These are phyloP conservation scores for Acanthamoeba healyi DNA, from an alignment of 208 protist genomes.

Conservation along the genomic window DNA sequence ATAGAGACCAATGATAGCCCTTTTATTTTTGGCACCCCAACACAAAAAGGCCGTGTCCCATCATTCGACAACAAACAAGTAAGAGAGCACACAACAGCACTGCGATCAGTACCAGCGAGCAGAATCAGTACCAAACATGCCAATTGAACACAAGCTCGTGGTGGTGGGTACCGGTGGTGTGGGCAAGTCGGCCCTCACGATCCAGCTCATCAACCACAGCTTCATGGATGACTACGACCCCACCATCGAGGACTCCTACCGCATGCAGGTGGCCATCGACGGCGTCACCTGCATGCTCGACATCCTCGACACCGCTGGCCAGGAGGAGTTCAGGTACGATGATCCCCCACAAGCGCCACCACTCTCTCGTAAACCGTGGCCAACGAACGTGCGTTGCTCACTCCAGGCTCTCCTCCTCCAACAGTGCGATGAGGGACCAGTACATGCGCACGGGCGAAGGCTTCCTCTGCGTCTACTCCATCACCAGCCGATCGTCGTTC, in stretches of 20 bases:
- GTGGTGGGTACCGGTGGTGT: background rate
- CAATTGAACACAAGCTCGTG: constrained; percentile 26
- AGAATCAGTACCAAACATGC: too few species aligned
- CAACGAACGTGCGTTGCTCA: too few species aligned
- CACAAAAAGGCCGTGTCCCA: too few species aligned
- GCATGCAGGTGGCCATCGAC: constrained; percentile 86
- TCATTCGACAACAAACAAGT: too few species aligned
- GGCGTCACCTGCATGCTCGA: constrained; percentile 85
- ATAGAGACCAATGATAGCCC: background rate
- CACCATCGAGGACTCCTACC: constrained; percentile 76
- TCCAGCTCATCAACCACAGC: constrained; percentile 1
- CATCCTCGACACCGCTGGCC: constrained; percentile 88
- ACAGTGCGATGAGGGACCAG: constrained; percentile 68
- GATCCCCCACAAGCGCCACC: too few species aligned
- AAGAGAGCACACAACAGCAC: too few species aligned
- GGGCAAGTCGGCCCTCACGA: constrained; percentile 29
- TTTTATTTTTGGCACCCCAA: too few species aligned
- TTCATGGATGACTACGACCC: constrained; percentile 38
- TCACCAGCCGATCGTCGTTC: constrained; percentile 79
- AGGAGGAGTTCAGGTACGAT: constrained; percentile 86
- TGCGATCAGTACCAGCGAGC: too few species aligned
- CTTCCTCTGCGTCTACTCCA: constrained; percentile 83
- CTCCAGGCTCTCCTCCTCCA: too few species aligned
- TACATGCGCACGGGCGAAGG: constrained; percentile 82
- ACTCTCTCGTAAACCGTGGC: too few species aligned